Percentiles rank a stretch among this genome's conserved stretches.
These are phyloP conservation scores for Exidia glandulosa DNA, from an alignment of 768 basidiomycete species.

Conservation along the genomic window DNA sequence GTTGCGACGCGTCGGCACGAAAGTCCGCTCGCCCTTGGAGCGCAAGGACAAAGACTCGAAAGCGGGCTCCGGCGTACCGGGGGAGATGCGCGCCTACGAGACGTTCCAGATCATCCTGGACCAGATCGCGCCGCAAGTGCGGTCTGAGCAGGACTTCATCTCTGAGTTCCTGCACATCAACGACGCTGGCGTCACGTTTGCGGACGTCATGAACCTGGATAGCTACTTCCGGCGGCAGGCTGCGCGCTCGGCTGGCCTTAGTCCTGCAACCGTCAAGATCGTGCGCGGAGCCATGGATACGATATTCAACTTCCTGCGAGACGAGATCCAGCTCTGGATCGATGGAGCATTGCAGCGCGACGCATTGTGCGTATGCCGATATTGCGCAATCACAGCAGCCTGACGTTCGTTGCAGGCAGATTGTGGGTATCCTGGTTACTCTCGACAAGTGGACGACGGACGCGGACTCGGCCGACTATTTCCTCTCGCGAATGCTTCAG, in stretches of 20 bases:
- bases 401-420: slow-evolving; percentile 42
- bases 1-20: slow-evolving; percentile 74
- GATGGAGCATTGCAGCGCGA: slow-evolving; percentile 70
- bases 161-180: slow-evolving; percentile 89
- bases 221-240: slow-evolving; percentile 92
- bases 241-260: slow-evolving; percentile 55
- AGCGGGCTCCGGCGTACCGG: slow-evolving; percentile 39
- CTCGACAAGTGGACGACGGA: slow-evolving; percentile 69
- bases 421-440: slow-evolving; percentile 69
- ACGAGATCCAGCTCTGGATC: slow-evolving; percentile 75
- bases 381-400: background rate
- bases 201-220: slow-evolving; percentile 90
- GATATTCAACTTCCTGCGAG: slow-evolving; percentile 86
- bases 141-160: slow-evolving; percentile 79
- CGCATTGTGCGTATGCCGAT: slow-evolving; percentile 43
- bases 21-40: slow-evolving; percentile 72
- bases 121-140: slow-evolving; percentile 64
- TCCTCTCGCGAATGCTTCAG: slow-evolving; percentile 58
- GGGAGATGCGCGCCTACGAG: slow-evolving; percentile 60
- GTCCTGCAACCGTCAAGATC: slow-evolving; percentile 61
- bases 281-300: slow-evolving; percentile 85
- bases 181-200: slow-evolving; percentile 79
- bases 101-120: slow-evolving; percentile 65
- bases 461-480: slow-evolving; percentile 60
- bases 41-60: slow-evolving; percentile 48